Base-by-base conservation (phyloP, 495 filamentous ascomycete genomes). In the Xylaria curta region DNA sequence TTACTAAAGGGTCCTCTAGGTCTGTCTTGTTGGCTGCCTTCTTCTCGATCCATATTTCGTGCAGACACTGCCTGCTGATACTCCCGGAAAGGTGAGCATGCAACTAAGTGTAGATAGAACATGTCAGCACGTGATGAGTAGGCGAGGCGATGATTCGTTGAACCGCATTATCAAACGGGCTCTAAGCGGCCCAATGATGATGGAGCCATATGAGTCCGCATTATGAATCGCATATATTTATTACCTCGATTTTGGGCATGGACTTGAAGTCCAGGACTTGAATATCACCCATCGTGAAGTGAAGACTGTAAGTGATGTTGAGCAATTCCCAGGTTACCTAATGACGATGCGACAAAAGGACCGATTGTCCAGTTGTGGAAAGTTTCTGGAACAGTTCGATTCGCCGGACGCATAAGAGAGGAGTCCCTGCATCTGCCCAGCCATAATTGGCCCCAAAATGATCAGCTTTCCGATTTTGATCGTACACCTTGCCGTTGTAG, bases 41-140 rank as follows among this genome's bases (percentile, higher is more conserved):
- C 79, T 90, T 91, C 59, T 78, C 76, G 49, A 80, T 63, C 91
- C 93, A 97, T 74, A 96, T 88, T 51, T 93, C 88, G 76, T 95
- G 91, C 1, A 96, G 88, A 66, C 88, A 91, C 81, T 90, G 79
- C 17, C 89, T 88, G 77, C 89, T 91, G 80, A 96, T 94, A 78
- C 91, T 94, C 58, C 94, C 93, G 54, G 88, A 92, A 42, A 97
- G 87, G 80, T 96, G 93, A 70, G 93, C 93, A 73, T 97, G 94
- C 21, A 97, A 86, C 91, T 95, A 76, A 31, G 44, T 21, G 51
- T 38, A 62, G 53, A 53, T 15, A 31, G 36, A 9, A 42, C 24
- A 44, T 53, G 73, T 77, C 70, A 77, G 74, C 65, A 69, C 47
- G 33, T 4, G 8, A 26, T 70, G 36, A 36, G 44, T 63, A 10